phyloP scores from a whole-genome alignment of 1,139 yeast genomes.

The Taphrina wiesneri region DNA sequence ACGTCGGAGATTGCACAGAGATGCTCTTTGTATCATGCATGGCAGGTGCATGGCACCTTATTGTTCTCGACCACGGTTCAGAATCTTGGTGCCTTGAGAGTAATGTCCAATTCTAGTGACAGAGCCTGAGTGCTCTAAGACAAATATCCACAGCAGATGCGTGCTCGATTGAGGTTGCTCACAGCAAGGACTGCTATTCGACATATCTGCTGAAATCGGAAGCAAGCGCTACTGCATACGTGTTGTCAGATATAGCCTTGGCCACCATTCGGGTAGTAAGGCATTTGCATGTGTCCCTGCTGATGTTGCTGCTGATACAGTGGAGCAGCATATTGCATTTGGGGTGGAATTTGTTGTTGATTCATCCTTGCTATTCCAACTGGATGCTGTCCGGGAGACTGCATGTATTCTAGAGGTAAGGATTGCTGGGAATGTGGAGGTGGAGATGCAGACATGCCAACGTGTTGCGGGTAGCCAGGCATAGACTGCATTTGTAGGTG shows the following conservation, averaged over 20 bases:
- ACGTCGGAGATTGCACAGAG: no score
- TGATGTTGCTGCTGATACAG: slow-evolving; percentile 12
- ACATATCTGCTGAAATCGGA: no score
- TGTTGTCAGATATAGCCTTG: not conserved
- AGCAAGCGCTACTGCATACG: not conserved
- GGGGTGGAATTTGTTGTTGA: slow-evolving; percentile 27
- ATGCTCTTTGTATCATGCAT: no score
- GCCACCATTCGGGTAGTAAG: slow-evolving; percentile 1
- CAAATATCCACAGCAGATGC: no score
- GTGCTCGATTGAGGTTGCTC: no score
- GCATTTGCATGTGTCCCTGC: slow-evolving; percentile 11
- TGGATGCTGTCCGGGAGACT: not conserved
- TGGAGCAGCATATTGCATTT: not conserved
- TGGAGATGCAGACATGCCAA: not conserved
- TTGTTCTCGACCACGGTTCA: no score
- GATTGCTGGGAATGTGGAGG: not conserved
- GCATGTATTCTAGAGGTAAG: not conserved
- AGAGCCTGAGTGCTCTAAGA: no score
- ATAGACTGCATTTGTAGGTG: slow-evolving; percentile 15
- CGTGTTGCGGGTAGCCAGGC: slow-evolving; percentile 13
- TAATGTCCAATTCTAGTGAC: no score
- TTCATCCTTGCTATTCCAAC: not conserved
- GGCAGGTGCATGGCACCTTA: no score
- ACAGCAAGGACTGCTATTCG: no score
- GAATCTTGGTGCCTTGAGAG: no score